These are phyloP conservation scores for Saitozyma podzolica DNA, from an alignment of 768 basidiomycete species.

Conservation along the genomic window DNA sequence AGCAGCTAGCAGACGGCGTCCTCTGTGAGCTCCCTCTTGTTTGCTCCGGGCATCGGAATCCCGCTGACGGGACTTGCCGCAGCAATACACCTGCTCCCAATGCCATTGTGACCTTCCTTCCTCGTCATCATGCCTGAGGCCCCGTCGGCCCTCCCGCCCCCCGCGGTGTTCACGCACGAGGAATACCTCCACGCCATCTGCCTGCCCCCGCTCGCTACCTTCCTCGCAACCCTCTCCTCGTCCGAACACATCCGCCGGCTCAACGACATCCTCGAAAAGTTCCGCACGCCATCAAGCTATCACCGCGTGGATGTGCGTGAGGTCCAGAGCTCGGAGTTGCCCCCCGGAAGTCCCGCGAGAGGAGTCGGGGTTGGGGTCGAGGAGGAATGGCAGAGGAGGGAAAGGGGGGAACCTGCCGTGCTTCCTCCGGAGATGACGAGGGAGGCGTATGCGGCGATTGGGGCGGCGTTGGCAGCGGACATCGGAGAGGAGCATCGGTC, in stretches of 20 bases:
- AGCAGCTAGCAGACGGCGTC: no score
- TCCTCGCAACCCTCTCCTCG: constrained; percentile 19
- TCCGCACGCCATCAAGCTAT: constrained; percentile 35
- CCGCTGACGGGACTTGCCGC: no score
- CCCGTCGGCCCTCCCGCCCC: constrained; percentile 22
- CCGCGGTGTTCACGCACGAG: constrained; percentile 24
- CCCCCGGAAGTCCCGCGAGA: constrained; percentile 6
- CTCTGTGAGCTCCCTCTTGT: no score
- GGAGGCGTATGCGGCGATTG: constrained; percentile 3
- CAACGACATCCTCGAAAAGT: constrained; percentile 33
- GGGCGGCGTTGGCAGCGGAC: no score
- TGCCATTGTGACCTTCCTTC: no score
- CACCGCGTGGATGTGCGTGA: constrained; percentile 35
- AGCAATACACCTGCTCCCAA: no score
- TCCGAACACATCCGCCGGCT: constrained; percentile 34
- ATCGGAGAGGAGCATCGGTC: not conserved
- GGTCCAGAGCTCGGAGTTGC: constrained; percentile 34
- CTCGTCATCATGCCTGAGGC: no score
- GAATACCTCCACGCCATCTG: constrained; percentile 37
- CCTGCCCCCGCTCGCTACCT: constrained; percentile 35
- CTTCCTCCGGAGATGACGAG: constrained; percentile 3
- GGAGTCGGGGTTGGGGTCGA: constrained; percentile 9
- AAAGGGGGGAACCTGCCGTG: constrained; percentile 12
- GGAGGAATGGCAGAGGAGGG: not conserved
- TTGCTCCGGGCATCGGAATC: no score